These are phyloP conservation scores for Ascochyta rabiei DNA, from an alignment of 2,329 filamentous ascomycete species.

Conservation along the genomic window DNA sequence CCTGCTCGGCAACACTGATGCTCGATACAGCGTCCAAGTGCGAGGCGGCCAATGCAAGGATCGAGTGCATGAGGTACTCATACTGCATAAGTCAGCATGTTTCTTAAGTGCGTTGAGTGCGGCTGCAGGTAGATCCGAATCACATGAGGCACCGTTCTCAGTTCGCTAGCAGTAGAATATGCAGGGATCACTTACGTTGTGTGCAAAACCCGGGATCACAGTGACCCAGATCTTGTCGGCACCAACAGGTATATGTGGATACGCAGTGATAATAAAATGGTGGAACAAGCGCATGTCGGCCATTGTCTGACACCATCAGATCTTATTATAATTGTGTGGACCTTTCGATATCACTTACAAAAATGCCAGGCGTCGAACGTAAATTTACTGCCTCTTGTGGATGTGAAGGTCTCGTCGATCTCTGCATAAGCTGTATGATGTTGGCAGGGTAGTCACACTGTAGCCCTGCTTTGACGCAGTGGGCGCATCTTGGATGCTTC, in stretches of 20 bases:
- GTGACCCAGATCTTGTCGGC: slow-evolving; percentile 71
- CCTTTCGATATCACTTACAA: slow-evolving; percentile 34
- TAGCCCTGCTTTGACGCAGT: slow-evolving; percentile 67
- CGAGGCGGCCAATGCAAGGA: slow-evolving; percentile 71
- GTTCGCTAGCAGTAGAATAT: not conserved
- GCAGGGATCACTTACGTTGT: slow-evolving; percentile 58
- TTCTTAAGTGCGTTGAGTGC: not conserved
- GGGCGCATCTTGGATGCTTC: slow-evolving; percentile 66
- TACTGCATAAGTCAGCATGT: slow-evolving; percentile 52
- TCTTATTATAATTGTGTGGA: slow-evolving; percentile 1
- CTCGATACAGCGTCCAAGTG: slow-evolving; percentile 62
- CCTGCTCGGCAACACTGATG: slow-evolving; percentile 60
- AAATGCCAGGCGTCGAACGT: slow-evolving; percentile 41
- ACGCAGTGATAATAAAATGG: slow-evolving; percentile 67
- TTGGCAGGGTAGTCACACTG: slow-evolving; percentile 66
- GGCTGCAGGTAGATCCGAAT: not conserved
- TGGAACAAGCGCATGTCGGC: slow-evolving; percentile 74
- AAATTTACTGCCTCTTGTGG: slow-evolving; percentile 38
- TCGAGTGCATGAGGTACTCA: slow-evolving; percentile 73
- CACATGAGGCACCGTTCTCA: not conserved
- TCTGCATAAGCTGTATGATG: slow-evolving; percentile 41
- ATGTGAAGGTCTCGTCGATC: slow-evolving; percentile 25
- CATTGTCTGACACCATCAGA: slow-evolving; percentile 37
- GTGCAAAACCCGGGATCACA: slow-evolving; percentile 69
- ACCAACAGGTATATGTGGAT: slow-evolving; percentile 68